phyloP scores from a whole-genome alignment of 257 asterid species.

The Lycium ferocissimum region DNA sequence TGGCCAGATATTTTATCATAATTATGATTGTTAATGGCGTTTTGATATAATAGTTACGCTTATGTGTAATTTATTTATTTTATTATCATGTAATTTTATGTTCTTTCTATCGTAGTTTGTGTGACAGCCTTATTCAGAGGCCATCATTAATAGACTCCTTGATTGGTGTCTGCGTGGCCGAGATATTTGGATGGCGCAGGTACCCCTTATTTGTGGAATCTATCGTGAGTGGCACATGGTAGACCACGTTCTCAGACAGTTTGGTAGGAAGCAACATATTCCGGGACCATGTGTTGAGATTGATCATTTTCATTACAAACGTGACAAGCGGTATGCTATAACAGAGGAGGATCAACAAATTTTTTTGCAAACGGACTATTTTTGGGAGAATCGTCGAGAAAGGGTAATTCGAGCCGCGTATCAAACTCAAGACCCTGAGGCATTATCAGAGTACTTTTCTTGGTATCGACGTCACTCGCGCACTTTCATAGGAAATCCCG shows the following conservation, averaged over 20 bases:
- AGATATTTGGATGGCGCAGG: constrained; percentile 17
- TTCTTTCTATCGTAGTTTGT: not conserved
- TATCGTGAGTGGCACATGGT: constrained; percentile 20
- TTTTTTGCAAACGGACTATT: not conserved
- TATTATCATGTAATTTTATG: not conserved
- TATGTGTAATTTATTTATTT: not conserved
- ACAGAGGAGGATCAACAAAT: not conserved
- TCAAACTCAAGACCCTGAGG: too few species aligned
- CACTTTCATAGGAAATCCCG: not conserved
- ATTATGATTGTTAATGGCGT: not conserved
- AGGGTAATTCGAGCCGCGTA: not conserved
- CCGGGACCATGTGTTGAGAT: not conserved
- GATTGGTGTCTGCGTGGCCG: not conserved
- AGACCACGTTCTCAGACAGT: not conserved
- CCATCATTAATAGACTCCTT: not conserved
- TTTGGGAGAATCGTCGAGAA: not conserved
- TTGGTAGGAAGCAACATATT: not conserved
- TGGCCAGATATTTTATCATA: not conserved
- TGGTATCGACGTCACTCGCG: not conserved
- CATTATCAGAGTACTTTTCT: not conserved
- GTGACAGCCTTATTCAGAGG: constrained; percentile 3
- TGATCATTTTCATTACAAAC: not conserved
- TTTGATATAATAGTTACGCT: not conserved
- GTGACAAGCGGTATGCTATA: not conserved
- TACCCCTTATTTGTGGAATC: not conserved